Evolutionary conservation across 2,329 filamentous ascomycete species (phyloP).

Genomic region (Cercospora sesami): DNA sequence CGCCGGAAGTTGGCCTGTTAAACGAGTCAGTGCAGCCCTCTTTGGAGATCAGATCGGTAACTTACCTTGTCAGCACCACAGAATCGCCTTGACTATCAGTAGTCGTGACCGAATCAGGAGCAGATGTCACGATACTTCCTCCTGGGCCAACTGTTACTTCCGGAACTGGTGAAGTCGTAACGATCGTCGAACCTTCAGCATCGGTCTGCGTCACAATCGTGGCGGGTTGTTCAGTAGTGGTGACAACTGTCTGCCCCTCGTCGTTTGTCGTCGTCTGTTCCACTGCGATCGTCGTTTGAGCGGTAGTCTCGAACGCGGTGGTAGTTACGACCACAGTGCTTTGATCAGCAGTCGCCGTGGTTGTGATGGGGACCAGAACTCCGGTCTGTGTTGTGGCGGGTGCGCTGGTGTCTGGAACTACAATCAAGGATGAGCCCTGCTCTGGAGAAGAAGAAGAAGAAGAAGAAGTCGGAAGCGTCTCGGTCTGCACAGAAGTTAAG

Average conservation of each 20-base stretch:
- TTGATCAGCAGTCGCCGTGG: conserved; percentile 45
- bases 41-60: neutral
- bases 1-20: conserved; percentile 34
- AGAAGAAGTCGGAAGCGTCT: conserved; percentile 18
- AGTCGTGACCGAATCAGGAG: conserved; percentile 41
- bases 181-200: conserved; percentile 40
- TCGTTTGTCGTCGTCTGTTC: conserved; percentile 37
- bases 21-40: neutral
- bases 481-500: conserved; percentile 10
- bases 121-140: conserved; percentile 38
- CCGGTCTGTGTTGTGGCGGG: conserved; percentile 30
- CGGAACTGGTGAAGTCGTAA: conserved; percentile 40
- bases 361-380: conserved; percentile 44
- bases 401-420: conserved; percentile 28
- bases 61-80: conserved; percentile 38
- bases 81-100: conserved; percentile 44
- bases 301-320: conserved; percentile 40
- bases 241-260: conserved; percentile 34
- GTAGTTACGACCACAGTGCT: conserved; percentile 41
- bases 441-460: conserved; percentile 21
- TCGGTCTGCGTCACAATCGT: conserved; percentile 45
- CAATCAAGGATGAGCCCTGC: conserved; percentile 26
- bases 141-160: conserved; percentile 43
- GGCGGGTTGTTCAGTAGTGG: conserved; percentile 44
- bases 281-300: conserved; percentile 35